A percentile compares a stretch with the other conserved stretches of the same genome.
These are phyloP conservation scores for Teratosphaeria zuluensis DNA, from an alignment of 2,329 filamentous ascomycete genomes.

Conservation along the genomic window DNA sequence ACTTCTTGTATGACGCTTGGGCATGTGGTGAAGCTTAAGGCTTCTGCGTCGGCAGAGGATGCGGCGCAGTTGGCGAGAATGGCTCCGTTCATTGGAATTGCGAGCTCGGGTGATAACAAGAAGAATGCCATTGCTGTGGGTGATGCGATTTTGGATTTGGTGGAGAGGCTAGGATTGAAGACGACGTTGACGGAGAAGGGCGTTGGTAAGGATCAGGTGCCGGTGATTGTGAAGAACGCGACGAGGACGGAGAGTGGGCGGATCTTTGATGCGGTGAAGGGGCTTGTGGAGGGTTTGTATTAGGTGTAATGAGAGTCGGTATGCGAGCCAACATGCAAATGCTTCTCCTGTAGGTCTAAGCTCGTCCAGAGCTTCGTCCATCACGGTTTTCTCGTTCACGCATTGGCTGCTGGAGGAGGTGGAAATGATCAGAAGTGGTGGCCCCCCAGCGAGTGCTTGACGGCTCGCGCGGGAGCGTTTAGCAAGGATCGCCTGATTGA, in stretches of 20 bases:
- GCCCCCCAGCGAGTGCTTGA: too few species aligned
- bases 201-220: slow-evolving; percentile 33
- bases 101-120: slow-evolving; percentile 29
- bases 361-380: neutral
- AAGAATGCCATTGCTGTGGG: slow-evolving; percentile 38
- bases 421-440: too few species aligned
- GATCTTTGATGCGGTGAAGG: slow-evolving; percentile 34
- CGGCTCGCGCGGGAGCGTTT: too few species aligned
- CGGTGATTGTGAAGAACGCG: slow-evolving; percentile 35
- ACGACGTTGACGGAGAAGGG: slow-evolving; percentile 38
- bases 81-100: slow-evolving; percentile 35
- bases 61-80: slow-evolving; percentile 38
- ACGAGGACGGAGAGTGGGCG: slow-evolving; percentile 34
- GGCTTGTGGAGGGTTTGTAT: slow-evolving; percentile 35
- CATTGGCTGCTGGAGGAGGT: neutral
- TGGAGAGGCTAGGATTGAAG: slow-evolving; percentile 35
- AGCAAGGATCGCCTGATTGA: too few species aligned
- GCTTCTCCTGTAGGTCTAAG: neutral
- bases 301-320: slow-evolving; percentile 8
- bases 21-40: slow-evolving; percentile 46
- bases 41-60: slow-evolving; percentile 31
- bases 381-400: neutral
- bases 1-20: slow-evolving; percentile 47
- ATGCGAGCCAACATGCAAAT: neutral
- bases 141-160: slow-evolving; percentile 34